Evolutionary conservation across 768 basidiomycete genomes (phyloP).

Genomic region (Rhodotorula graminis): DNA sequence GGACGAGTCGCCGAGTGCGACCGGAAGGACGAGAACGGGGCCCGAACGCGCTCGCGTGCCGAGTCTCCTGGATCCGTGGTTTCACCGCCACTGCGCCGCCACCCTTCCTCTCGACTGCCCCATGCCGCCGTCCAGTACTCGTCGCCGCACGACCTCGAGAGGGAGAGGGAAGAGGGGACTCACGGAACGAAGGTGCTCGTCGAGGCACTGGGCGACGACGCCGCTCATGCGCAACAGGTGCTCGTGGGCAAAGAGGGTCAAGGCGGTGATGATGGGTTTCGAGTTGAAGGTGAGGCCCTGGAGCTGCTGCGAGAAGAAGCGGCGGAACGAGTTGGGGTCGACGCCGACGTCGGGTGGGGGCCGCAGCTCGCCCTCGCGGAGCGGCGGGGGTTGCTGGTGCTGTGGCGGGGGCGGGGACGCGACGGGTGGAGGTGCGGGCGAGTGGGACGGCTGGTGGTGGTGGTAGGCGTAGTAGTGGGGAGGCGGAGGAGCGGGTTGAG

Average conservation of each 20-base stretch:
- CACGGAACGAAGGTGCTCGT: conserved; percentile 81
- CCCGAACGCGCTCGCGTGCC: not conserved
- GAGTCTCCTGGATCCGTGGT: too few species aligned
- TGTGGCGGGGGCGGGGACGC: conserved; percentile 36
- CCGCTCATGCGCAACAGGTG: conserved; percentile 65
- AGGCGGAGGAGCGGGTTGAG: not conserved
- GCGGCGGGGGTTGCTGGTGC: conserved; percentile 52
- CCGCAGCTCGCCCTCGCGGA: conserved; percentile 30
- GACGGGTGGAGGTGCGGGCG: conserved; percentile 46
- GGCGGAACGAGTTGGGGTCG: conserved; percentile 68
- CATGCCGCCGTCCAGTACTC: too few species aligned
- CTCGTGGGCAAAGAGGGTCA: conserved; percentile 89
- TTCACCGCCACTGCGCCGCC: too few species aligned
- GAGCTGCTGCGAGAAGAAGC: conserved; percentile 69
- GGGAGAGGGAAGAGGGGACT: conserved; percentile 50
- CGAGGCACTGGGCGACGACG: conserved; percentile 73
- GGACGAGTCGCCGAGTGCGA: too few species aligned
- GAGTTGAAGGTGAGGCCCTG: conserved; percentile 86
- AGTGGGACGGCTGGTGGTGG: conserved; percentile 50
- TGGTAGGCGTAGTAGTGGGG: conserved; percentile 24
- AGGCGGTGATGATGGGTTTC: conserved; percentile 82
- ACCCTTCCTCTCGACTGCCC: too few species aligned
- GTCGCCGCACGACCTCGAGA: too few species aligned
- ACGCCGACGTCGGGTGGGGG: conserved; percentile 32
- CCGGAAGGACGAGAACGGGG: not conserved